phyloP scores from a whole-genome alignment of 306 rosid genomes.

The Vicia sativa region DNA sequence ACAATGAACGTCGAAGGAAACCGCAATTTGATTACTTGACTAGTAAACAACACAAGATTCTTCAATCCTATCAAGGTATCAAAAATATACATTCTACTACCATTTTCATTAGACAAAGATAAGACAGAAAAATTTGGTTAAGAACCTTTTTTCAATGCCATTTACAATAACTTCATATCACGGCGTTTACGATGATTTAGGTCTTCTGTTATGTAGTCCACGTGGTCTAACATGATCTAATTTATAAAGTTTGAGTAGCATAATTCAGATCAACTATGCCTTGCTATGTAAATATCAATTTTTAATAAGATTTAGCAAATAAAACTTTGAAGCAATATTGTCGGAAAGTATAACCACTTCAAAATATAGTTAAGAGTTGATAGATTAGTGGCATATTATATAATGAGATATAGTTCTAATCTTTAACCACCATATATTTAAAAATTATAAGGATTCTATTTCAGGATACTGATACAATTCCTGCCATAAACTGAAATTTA shows the following conservation, averaged over 20 bases:
- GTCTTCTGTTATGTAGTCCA: neutral
- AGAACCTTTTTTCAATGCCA: neutral
- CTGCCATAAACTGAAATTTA: conserved; percentile 33
- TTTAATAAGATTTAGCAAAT: conserved; percentile 2
- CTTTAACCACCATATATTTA: conserved; percentile 1
- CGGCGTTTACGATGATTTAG: neutral
- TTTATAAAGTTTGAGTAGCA: conserved; percentile 5
- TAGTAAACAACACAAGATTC: conserved; percentile 54
- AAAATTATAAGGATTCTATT: conserved; percentile 22
- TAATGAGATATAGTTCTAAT: neutral
- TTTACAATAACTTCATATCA: neutral
- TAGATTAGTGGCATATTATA: conserved; percentile 16
- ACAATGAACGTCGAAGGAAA: conserved; percentile 81
- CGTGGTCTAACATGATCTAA: neutral
- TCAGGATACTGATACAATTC: conserved; percentile 30
- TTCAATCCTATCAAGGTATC: conserved; percentile 69
- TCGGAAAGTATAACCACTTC: conserved; percentile 5
- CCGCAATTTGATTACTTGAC: conserved; percentile 61
- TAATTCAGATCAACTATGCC: conserved; percentile 6
- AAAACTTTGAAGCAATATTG: neutral
- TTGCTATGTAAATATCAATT: neutral
- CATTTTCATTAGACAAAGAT: neutral
- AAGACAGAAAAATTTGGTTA: neutral
- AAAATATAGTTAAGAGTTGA: conserved; percentile 20
- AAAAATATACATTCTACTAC: conserved; percentile 13